phyloP scores from a whole-genome alignment of 2,329 filamentous ascomycete genomes.

The Sporothrix mexicana region DNA sequence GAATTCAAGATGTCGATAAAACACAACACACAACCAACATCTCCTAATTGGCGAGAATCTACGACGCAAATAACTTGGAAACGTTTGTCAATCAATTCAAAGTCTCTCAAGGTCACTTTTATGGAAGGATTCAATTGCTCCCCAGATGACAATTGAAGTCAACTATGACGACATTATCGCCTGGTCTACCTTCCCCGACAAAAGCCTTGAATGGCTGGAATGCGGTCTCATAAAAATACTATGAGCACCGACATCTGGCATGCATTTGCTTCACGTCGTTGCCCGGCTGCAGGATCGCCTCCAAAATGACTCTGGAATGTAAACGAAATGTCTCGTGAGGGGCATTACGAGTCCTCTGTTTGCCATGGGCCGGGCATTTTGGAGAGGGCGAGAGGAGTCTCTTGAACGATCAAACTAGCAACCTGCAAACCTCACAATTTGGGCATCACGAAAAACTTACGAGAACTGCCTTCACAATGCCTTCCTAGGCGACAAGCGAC shows the following conservation, averaged over 20 bases:
- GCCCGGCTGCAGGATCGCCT: constrained; percentile 28
- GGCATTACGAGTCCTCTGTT: constrained; percentile 8
- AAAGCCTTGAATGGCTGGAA: constrained; percentile 2
- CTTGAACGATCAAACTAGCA: not conserved
- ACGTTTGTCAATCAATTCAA: no score
- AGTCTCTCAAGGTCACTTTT: no score
- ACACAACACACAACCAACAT: not conserved
- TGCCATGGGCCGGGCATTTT: not conserved
- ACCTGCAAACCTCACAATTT: not conserved
- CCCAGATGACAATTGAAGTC: not conserved
- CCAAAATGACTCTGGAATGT: constrained; percentile 27
- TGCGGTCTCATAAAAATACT: not conserved
- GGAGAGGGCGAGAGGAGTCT: no score
- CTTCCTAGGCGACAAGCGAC: not conserved
- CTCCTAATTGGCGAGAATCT: no score
- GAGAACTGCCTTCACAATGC: not conserved
- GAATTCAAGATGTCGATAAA: not conserved
- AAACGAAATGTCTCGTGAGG: constrained; percentile 20
- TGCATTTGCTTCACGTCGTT: constrained; percentile 11
- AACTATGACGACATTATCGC: constrained; percentile 16
- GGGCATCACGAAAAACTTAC: not conserved
- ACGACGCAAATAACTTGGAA: no score
- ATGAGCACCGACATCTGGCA: constrained; percentile 6
- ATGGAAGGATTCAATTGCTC: not conserved
- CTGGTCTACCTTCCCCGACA: not conserved